A percentile compares a stretch with the other conserved stretches of the same genome.
Conservation (phyloP, 73 alveolate species). For the Paramecium sonneborni region DNA sequence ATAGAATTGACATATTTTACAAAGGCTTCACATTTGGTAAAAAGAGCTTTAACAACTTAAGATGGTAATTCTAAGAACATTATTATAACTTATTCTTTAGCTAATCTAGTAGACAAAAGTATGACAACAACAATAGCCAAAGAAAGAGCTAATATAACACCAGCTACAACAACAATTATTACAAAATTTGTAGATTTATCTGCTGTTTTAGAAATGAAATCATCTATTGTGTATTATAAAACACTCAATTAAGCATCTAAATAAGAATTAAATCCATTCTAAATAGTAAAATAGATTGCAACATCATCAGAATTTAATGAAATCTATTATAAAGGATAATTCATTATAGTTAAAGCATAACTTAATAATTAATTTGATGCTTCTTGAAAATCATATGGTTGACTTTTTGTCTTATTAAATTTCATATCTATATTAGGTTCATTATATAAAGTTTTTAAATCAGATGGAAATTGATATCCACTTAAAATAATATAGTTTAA, state of each 20-base stretch:
- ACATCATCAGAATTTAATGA: background rate
- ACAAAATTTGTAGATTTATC: slow-evolving; percentile 17
- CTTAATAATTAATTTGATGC: slow-evolving; percentile 1
- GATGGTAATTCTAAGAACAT: slow-evolving; percentile 6
- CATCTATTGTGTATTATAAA: background rate
- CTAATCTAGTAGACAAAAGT: background rate
- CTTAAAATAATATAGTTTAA: background rate
- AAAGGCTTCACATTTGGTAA: slow-evolving; percentile 20
- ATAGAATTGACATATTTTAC: background rate
- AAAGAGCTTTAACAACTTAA: background rate
- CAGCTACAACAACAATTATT: slow-evolving; percentile 10
- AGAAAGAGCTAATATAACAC: background rate
- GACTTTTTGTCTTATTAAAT: background rate
- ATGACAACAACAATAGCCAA: slow-evolving; percentile 18
- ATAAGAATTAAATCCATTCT: slow-evolving; percentile 33
- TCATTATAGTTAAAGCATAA: slow-evolving; percentile 13
- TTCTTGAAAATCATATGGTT: background rate
- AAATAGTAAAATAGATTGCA: background rate
- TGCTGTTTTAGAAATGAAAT: slow-evolving; percentile 20
- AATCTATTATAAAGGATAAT: background rate
- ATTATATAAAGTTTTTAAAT: background rate
- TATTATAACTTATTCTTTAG: slow-evolving; percentile 30
- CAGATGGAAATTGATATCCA: slow-evolving; percentile 7
- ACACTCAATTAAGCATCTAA: background rate
- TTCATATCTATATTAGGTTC: background rate